Evolutionary conservation across 371 early-diverging fungal species (phyloP).

Genomic region (Saksenaea oblongispora): DNA sequence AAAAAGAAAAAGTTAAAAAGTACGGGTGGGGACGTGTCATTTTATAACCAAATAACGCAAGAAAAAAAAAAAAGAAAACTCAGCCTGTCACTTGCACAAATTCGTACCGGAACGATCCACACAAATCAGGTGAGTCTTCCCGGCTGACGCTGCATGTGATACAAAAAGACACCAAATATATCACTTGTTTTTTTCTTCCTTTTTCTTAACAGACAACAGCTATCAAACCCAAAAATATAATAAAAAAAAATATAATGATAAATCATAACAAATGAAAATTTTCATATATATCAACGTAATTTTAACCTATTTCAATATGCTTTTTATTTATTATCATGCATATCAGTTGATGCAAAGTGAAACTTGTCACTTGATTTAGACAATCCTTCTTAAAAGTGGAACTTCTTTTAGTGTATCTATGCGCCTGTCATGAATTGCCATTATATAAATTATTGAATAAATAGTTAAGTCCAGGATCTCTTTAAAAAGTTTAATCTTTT

Average conservation of each 20-base stretch:
- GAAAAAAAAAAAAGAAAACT: constrained; percentile 6
- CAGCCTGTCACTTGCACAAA: constrained; percentile 8
- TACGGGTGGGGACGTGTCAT: constrained; percentile 11
- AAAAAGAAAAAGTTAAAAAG: constrained; percentile 2
- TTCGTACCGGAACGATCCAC: neutral
- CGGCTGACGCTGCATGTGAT: constrained; percentile 13
- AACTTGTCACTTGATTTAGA: constrained; percentile 1
- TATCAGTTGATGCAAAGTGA: constrained; percentile 2
- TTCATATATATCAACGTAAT: too few species aligned
- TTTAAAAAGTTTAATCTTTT: too few species aligned
- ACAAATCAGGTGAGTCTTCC: constrained; percentile 4
- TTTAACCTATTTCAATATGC: neutral
- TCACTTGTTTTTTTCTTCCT: neutral
- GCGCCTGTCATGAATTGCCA: too few species aligned
- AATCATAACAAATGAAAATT: too few species aligned
- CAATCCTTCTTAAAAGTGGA: neutral
- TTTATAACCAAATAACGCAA: constrained; percentile 8
- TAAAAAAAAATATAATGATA: too few species aligned
- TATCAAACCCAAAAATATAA: neutral
- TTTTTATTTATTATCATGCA: constrained; percentile 1
- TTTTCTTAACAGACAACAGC: neutral
- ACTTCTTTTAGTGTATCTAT: neutral
- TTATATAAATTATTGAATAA: too few species aligned
- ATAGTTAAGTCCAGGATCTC: too few species aligned
- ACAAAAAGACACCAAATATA: neutral